Conservation (phyloP, 2,329 filamentous ascomycete genomes). For the Dactylellina haptotyla region DNA sequence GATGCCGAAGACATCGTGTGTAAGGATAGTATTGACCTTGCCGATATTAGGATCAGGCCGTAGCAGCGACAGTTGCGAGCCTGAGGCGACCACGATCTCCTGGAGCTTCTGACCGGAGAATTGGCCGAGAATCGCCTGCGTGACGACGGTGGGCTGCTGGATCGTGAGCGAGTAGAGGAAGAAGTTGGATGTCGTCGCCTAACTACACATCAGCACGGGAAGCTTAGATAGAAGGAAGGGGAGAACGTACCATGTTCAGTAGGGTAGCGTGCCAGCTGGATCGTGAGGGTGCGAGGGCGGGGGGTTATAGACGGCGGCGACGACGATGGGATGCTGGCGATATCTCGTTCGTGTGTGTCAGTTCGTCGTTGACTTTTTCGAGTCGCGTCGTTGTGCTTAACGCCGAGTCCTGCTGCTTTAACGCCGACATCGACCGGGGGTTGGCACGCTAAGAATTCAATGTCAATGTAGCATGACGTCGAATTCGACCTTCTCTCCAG, state of each 20-base stretch:
- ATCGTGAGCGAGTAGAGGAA: conserved; percentile 98
- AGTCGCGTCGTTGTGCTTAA: conserved; percentile 45
- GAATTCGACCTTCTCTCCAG: background rate
- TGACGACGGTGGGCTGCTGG: conserved; percentile 87
- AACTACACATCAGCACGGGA: conserved; percentile 17
- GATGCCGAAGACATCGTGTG: conserved; percentile 96
- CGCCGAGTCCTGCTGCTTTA: conserved; percentile 11
- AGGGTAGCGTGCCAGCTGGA: conserved; percentile 2
- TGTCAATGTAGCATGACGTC: conserved; percentile 40
- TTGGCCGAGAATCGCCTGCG: conserved; percentile 90
- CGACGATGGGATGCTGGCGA: conserved; percentile 37
- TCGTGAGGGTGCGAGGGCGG: background rate
- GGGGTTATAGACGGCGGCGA: conserved; percentile 24
- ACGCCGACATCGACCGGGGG: conserved; percentile 22
- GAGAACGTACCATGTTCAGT: conserved; percentile 37
- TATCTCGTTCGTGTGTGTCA: conserved; percentile 13
- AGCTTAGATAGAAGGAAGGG: background rate
- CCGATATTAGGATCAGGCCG: conserved; percentile 85
- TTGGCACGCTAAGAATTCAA: conserved; percentile 22
- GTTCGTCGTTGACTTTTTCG: conserved; percentile 39
- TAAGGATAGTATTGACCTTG: conserved; percentile 84
- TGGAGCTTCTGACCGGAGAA: conserved; percentile 97
- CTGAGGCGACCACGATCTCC: conserved; percentile 93
- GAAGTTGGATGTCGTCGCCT: conserved; percentile 99
- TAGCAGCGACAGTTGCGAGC: conserved; percentile 86